phyloP scores from a whole-genome alignment of 768 basidiomycete genomes.

The Pleurotus tuoliensis region DNA sequence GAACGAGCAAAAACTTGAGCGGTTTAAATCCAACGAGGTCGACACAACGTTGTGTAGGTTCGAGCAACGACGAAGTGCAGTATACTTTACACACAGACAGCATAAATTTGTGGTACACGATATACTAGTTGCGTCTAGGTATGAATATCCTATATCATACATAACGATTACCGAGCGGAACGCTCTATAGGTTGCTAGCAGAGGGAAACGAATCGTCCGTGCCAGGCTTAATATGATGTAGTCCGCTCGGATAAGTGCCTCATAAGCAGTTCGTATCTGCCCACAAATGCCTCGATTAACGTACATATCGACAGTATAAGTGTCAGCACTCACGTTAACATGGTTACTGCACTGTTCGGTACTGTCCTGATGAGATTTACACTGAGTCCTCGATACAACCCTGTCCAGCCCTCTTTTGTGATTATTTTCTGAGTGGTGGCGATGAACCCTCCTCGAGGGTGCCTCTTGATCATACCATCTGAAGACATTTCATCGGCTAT shows the following conservation, averaged over 20 bases:
- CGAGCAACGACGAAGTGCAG: not conserved
- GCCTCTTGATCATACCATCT: constrained; percentile 55
- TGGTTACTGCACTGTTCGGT: constrained; percentile 93
- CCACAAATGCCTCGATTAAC: not conserved
- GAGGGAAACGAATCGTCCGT: not conserved
- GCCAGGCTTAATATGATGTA: constrained; percentile 12
- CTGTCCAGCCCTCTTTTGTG: constrained; percentile 80
- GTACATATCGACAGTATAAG: not conserved
- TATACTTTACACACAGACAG: not conserved
- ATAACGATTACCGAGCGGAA: constrained; percentile 3
- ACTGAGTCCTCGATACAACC: constrained; percentile 90
- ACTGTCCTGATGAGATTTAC: constrained; percentile 93
- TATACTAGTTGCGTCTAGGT: not conserved
- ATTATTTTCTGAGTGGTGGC: constrained; percentile 73
- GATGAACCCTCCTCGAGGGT: constrained; percentile 61
- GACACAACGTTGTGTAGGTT: too few species aligned
- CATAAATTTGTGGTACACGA: not conserved
- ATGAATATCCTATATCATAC: constrained; percentile 2
- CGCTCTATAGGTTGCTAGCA: not conserved
- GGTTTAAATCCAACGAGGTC: too few species aligned
- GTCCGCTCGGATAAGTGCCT: constrained; percentile 41
- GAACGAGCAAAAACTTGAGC: too few species aligned
- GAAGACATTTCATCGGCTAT: constrained; percentile 56
- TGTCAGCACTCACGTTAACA: constrained; percentile 68
- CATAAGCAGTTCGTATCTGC: constrained; percentile 52